phyloP scores from a whole-genome alignment of 164 flowering plant species.

The Stephania japonica region DNA sequence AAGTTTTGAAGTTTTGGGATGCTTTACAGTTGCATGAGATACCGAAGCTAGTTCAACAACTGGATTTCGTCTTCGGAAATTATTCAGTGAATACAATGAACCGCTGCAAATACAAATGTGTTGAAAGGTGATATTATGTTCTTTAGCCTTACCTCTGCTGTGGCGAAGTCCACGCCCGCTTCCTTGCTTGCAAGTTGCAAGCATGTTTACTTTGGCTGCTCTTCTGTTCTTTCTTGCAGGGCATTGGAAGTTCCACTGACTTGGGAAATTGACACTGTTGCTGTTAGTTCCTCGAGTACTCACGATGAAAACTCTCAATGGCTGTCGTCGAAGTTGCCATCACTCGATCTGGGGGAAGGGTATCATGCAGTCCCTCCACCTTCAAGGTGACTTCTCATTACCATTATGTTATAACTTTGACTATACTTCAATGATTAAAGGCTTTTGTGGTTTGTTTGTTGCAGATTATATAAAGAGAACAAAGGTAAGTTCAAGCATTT shows the following conservation, averaged over 20 bases:
- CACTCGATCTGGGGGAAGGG: conserved; percentile 5
- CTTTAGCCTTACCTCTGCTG: conserved; percentile 16
- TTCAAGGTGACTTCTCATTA: neutral
- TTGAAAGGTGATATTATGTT: conserved; percentile 12
- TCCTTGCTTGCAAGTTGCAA: neutral
- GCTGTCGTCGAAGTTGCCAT: neutral
- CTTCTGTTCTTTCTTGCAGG: conserved; percentile 3
- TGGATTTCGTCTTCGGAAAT: conserved; percentile 12
- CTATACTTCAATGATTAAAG: neutral
- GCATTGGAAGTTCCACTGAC: conserved; percentile 18
- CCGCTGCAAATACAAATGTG: conserved; percentile 14
- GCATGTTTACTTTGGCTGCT: neutral
- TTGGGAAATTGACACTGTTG: conserved; percentile 11
- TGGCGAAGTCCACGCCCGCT: too few relatives aligned
- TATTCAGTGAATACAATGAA: conserved; percentile 12
- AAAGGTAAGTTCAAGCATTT: neutral
- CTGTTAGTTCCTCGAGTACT: neutral
- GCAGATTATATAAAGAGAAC: neutral
- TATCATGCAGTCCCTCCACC: neutral
- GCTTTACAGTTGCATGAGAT: conserved; percentile 16
- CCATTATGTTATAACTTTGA: neutral
- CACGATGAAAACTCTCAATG: neutral
- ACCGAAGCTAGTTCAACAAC: conserved; percentile 16
- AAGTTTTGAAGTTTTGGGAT: conserved; percentile 32
- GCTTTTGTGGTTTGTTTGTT: neutral